These are phyloP conservation scores for Teratosphaeria pseudoeucalypti DNA, from an alignment of 2,329 filamentous ascomycete species.

Conservation along the genomic window DNA sequence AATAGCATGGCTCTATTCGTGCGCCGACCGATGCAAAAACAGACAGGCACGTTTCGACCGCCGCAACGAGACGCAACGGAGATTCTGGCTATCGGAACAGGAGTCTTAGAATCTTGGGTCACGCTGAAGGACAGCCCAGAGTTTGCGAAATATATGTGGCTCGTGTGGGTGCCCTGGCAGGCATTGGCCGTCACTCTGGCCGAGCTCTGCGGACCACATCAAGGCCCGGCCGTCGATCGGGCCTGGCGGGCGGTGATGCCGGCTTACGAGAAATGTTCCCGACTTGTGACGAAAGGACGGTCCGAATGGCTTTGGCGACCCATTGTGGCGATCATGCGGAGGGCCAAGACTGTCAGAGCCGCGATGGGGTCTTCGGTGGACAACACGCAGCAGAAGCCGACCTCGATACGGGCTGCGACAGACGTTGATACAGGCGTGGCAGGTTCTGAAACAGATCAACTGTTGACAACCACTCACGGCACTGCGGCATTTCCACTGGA, in stretches of 20 bases:
- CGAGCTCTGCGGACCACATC: not conserved
- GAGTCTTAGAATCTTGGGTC: not conserved
- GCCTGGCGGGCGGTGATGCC: not conserved
- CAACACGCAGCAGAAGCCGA: not conserved
- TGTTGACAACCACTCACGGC: not conserved
- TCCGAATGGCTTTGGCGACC: not conserved
- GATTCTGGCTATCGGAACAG: not conserved
- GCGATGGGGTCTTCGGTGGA: not conserved
- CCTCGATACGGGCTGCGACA: not conserved
- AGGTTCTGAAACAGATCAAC: not conserved
- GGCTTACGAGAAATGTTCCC: not conserved
- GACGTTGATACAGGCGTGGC: not conserved
- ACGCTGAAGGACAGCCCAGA: not conserved
- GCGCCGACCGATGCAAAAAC: not conserved
- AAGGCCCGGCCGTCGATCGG: not conserved
- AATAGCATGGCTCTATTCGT: not conserved
- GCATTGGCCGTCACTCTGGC: constrained; percentile 1
- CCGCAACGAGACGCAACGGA: not conserved
- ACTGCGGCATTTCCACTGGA: not conserved
- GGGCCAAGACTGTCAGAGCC: not conserved
- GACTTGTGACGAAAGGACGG: not conserved
- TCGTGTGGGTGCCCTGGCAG: constrained; percentile 1
- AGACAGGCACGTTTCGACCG: not conserved
- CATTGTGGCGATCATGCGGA: not conserved
- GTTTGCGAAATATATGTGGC: not conserved